phyloP scores from a whole-genome alignment of 169 alveolate species.

The Plasmodium yoelii region DNA sequence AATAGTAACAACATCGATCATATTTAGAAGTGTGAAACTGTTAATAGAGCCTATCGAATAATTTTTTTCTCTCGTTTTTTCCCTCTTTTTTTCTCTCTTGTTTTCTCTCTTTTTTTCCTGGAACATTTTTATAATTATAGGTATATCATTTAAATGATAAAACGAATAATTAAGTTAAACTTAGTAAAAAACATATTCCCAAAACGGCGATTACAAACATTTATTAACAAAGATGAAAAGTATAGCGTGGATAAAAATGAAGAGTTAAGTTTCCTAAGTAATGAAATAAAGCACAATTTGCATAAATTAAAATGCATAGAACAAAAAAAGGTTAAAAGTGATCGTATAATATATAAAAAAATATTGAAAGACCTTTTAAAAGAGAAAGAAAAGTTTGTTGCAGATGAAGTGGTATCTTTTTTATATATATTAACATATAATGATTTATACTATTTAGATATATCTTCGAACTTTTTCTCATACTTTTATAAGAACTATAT shows the following conservation, averaged over 20 bases:
- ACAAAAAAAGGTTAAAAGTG: constrained; percentile 74
- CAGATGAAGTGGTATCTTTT: constrained; percentile 45
- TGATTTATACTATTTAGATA: constrained; percentile 71
- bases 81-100: too few relatives aligned
- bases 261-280: constrained; percentile 35
- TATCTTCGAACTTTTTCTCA: constrained; percentile 49
- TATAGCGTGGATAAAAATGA: constrained; percentile 4
- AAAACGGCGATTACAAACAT: constrained; percentile 25
- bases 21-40: too few relatives aligned
- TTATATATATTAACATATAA: constrained; percentile 66
- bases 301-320: constrained; percentile 71
- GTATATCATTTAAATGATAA: constrained; percentile 27
- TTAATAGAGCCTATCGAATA: too few relatives aligned
- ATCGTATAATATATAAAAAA: constrained; percentile 65
- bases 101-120: too few relatives aligned
- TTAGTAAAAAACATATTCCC: neutral
- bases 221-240: constrained; percentile 18
- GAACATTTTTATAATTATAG: too few relatives aligned
- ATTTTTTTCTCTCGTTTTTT: too few relatives aligned
- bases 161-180: constrained; percentile 19
- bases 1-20: too few relatives aligned
- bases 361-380: constrained; percentile 65
- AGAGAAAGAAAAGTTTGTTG: constrained; percentile 56
- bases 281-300: constrained; percentile 65
- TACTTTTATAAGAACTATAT: constrained; percentile 61